Base-by-base conservation (phyloP, 345 rosid genomes). In the Eucalyptus tenuipes region DNA sequence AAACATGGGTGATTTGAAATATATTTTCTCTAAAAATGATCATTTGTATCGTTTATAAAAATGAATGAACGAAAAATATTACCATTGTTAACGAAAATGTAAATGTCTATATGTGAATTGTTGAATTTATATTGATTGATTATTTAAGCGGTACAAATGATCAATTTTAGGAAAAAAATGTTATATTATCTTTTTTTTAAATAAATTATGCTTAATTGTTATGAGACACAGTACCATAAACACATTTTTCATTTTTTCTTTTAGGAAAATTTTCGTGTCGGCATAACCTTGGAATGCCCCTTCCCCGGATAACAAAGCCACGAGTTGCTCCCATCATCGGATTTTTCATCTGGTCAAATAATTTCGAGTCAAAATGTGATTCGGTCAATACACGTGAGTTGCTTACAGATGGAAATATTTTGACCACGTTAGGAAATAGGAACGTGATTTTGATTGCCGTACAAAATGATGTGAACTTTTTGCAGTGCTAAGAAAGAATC, bases 41-140 rank as follows among this genome's bases (percentile, higher is more conserved):
- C 0, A 2, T 10, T 0, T 22, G 3, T 10, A 55, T 55, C 11
- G 1, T 10, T 10, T 24, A 55, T 55, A 55, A 55, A 24, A 55
- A 55, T 24, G 6, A 55, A 55, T 55, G 1, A 55, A 55, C 3
- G 0, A 24, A 55, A 55, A 55, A 22, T 22, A 55, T 55, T 55
- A 20, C 1, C 29, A 24, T 55, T 2, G 24, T 55, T 22, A 24
- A 55, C 1, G 5, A 55, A 55, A 55, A 55, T 55, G 1, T 24
- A 55, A 55, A 55, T 55, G 1, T 24, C 13, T 55, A 55, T 2
- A 55, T 55, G 10, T 24, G 10, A 55, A 55, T 9, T 4, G 6
- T 55, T 55, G 61, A 55, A 55, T 55, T 55, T 55, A 24, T 10
- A 55, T 55, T 10, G 13, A 55, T 24, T 24, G 13, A 24, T 55